These are phyloP conservation scores for Sugiyamaella chiloensis DNA, from an alignment of 805 yeast genomes.

Conservation along the genomic window DNA sequence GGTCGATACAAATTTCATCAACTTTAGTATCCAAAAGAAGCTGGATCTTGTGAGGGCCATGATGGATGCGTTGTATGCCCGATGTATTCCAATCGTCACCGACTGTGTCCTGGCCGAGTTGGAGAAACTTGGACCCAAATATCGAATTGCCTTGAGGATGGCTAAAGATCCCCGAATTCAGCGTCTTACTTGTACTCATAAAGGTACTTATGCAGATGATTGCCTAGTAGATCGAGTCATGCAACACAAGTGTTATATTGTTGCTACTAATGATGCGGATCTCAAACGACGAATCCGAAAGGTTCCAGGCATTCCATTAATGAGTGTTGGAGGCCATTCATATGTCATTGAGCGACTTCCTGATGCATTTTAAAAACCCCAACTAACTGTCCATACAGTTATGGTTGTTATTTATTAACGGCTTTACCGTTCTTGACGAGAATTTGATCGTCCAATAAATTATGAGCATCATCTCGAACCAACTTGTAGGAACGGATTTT, in stretches of 20 bases:
- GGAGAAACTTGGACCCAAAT: conserved; percentile 92
- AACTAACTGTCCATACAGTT: neutral
- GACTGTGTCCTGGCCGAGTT: conserved; percentile 98
- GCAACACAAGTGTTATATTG: conserved; percentile 95
- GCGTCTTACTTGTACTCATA: conserved; percentile 83
- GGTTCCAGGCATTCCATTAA: conserved; percentile 93
- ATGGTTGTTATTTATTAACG: neutral
- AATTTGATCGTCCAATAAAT: conserved; percentile 48
- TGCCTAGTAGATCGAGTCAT: conserved; percentile 89
- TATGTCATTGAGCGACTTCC: conserved; percentile 94
- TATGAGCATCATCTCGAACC: conserved; percentile 52
- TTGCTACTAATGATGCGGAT: conserved; percentile 98
- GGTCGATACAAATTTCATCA: conserved; percentile 94
- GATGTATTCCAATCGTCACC: conserved; percentile 91
- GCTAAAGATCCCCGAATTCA: conserved; percentile 93
- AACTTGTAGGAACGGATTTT: conserved; percentile 70
- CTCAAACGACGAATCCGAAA: conserved; percentile 90
- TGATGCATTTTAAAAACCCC: conserved; percentile 51
- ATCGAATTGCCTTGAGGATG: conserved; percentile 84
- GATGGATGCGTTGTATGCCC: conserved; percentile 94
- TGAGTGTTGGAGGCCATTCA: conserved; percentile 93
- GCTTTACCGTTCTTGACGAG: conserved; percentile 48
- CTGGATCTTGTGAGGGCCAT: conserved; percentile 92
- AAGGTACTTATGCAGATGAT: conserved; percentile 98
- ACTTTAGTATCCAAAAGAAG: conserved; percentile 93